phyloP scores from a whole-genome alignment of 768 basidiomycete genomes.

The Trametopsis cervina region DNA sequence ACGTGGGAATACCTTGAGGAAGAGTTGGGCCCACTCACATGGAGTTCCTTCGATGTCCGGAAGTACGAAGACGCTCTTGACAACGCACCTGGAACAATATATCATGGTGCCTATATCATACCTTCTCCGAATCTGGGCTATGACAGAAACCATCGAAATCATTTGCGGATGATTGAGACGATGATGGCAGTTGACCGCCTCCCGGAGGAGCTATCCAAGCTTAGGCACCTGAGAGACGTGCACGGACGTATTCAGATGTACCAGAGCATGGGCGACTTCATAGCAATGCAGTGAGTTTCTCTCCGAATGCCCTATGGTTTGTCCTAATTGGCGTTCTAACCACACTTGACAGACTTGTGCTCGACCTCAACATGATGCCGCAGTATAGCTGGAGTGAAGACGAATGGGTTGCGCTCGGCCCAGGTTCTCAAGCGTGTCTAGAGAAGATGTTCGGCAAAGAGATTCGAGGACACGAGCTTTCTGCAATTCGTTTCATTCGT shows the following conservation, averaged over 20 bases:
- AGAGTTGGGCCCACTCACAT: constrained; percentile 52
- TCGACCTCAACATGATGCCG: constrained; percentile 32
- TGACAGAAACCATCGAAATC: constrained; percentile 44
- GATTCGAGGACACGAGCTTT: constrained; percentile 39
- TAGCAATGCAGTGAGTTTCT: constrained; percentile 61
- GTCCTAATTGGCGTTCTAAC: no score
- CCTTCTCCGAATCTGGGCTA: constrained; percentile 49
- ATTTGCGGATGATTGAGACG: constrained; percentile 42
- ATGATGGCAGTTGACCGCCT: constrained; percentile 47
- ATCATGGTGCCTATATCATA: constrained; percentile 66
- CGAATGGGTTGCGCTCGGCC: constrained; percentile 66
- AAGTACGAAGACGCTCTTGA: constrained; percentile 49
- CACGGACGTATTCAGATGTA: constrained; percentile 50
- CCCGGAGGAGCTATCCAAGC: constrained; percentile 37
- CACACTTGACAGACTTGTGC: constrained; percentile 22
- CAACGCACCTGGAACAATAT: constrained; percentile 41
- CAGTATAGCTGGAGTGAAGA: constrained; percentile 52
- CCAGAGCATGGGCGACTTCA: constrained; percentile 72
- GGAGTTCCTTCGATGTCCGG: constrained; percentile 46
- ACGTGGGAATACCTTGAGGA: constrained; percentile 60
- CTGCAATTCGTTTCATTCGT: constrained; percentile 59
- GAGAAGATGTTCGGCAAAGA: constrained; percentile 52
- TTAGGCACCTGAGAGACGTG: constrained; percentile 55
- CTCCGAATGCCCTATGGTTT: no score
- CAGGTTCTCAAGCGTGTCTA: constrained; percentile 62